Evolutionary conservation across 2,329 filamentous ascomycete genomes (phyloP).

Genomic region (Phialophora macrospora): DNA sequence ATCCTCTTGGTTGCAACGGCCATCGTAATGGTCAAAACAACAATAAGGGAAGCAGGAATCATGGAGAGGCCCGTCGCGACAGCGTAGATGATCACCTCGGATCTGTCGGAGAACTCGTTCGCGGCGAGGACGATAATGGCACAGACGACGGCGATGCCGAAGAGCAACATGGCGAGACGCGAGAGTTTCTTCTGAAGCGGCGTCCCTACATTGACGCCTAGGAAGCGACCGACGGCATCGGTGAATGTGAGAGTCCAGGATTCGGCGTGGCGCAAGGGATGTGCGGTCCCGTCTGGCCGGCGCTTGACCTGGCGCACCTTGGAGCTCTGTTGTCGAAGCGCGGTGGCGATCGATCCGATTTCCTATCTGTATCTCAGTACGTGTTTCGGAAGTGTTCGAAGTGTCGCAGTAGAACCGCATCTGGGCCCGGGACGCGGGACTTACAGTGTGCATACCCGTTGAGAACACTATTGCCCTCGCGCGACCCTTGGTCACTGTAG

Average conservation of each 20-base stretch:
- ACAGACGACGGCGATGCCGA: conserved; percentile 69
- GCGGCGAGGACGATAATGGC: conserved; percentile 71
- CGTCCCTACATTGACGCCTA: conserved; percentile 71
- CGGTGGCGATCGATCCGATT: conserved; percentile 67
- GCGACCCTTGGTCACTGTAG: conserved; percentile 66
- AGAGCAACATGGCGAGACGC: conserved; percentile 68
- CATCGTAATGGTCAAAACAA: conserved; percentile 68
- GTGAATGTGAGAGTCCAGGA: conserved; percentile 59
- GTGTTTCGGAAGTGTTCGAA: not conserved
- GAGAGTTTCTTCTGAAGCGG: conserved; percentile 72
- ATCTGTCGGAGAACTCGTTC: conserved; percentile 60
- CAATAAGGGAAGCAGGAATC: conserved; percentile 65
- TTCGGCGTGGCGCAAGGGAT: conserved; percentile 60
- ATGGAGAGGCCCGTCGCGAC: conserved; percentile 64
- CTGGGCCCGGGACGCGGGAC: not conserved
- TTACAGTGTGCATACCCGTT: conserved; percentile 61
- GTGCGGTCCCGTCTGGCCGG: conserved; percentile 54
- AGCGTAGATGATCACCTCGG: conserved; percentile 69
- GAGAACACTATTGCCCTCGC: conserved; percentile 65
- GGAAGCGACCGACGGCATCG: conserved; percentile 65
- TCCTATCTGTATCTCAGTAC: conserved; percentile 40
- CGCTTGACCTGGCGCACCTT: conserved; percentile 59
- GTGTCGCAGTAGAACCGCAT: not conserved
- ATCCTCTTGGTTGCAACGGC: conserved; percentile 60
- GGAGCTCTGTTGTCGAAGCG: conserved; percentile 65